These are phyloP conservation scores for Boeremia exigua DNA, from an alignment of 2,329 filamentous ascomycete species.

Conservation along the genomic window DNA sequence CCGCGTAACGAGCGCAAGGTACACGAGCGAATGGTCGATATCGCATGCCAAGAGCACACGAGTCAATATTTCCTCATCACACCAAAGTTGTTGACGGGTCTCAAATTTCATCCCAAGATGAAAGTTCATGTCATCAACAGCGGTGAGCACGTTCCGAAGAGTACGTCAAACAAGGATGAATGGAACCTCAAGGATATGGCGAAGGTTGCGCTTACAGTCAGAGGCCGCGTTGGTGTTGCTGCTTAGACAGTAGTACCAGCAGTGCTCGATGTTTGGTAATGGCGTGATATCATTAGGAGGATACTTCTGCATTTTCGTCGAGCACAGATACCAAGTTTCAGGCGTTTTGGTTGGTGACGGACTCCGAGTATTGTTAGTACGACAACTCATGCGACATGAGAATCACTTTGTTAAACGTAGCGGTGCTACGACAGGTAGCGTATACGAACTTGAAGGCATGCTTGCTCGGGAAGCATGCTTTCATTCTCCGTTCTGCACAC, in stretches of 20 bases:
- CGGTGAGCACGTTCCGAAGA: slow-evolving; percentile 68
- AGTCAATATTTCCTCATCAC: slow-evolving; percentile 95
- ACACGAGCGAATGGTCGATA: slow-evolving; percentile 96
- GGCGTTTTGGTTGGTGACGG: not conserved
- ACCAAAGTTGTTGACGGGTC: slow-evolving; percentile 84
- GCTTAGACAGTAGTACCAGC: slow-evolving; percentile 7
- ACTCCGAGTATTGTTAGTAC: slow-evolving; percentile 1
- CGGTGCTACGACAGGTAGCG: slow-evolving; percentile 10
- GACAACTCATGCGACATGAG: slow-evolving; percentile 4
- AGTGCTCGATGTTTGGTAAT: not conserved
- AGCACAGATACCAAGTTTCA: slow-evolving; percentile 11
- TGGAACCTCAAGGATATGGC: slow-evolving; percentile 54
- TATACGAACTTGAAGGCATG: not conserved
- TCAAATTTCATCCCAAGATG: slow-evolving; percentile 91
- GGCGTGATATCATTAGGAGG: not conserved
- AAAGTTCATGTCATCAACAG: slow-evolving; percentile 91
- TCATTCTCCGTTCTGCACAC: not conserved
- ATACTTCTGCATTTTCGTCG: slow-evolving; percentile 1
- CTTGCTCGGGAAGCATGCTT: not conserved
- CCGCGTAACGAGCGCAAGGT: slow-evolving; percentile 98
- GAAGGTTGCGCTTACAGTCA: slow-evolving; percentile 41
- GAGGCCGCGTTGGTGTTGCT: slow-evolving; percentile 25
- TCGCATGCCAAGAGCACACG: slow-evolving; percentile 81
- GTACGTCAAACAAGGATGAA: slow-evolving; percentile 41
- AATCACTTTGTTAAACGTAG: slow-evolving; percentile 1